These are phyloP conservation scores for Ganoderma sinense DNA, from an alignment of 1,284 basidiomycete species.

Conservation along the genomic window DNA sequence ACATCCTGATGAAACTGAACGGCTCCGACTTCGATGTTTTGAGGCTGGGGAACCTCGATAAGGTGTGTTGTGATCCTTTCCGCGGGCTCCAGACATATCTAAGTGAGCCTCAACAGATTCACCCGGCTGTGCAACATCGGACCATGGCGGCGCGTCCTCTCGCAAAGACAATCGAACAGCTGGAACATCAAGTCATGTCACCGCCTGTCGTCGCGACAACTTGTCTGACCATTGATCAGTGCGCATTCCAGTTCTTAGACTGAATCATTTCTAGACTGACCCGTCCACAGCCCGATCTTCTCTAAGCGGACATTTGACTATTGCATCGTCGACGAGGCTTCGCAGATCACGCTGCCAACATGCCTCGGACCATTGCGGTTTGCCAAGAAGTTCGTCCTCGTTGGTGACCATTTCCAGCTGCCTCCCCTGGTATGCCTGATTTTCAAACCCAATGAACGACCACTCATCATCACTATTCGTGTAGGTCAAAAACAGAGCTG, in stretches of 20 bases:
- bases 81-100: neutral
- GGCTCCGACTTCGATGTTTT: slow-evolving; percentile 77
- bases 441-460: neutral
- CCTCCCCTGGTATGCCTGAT: slow-evolving; percentile 78
- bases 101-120: slow-evolving; percentile 58
- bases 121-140: slow-evolving; percentile 78
- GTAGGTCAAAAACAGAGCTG: slow-evolving; percentile 83
- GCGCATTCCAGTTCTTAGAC: slow-evolving; percentile 40
- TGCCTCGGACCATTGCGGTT: slow-evolving; percentile 93
- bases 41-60: slow-evolving; percentile 90
- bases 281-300: slow-evolving; percentile 76
- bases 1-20: slow-evolving; percentile 85
- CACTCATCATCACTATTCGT: neutral
- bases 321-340: slow-evolving; percentile 98
- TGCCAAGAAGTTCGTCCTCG: slow-evolving; percentile 91
- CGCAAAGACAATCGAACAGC: slow-evolving; percentile 74
- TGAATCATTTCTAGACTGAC: neutral
- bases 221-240: slow-evolving; percentile 94
- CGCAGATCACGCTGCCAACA: slow-evolving; percentile 96
- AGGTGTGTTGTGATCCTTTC: slow-evolving; percentile 58
- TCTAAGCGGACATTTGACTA: slow-evolving; percentile 90
- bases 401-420: slow-evolving; percentile 97
- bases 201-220: slow-evolving; percentile 97
- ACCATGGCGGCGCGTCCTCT: slow-evolving; percentile 66
- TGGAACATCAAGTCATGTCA: slow-evolving; percentile 82